Conservation (phyloP, 768 basidiomycete species). For the Boletus edulis region DNA sequence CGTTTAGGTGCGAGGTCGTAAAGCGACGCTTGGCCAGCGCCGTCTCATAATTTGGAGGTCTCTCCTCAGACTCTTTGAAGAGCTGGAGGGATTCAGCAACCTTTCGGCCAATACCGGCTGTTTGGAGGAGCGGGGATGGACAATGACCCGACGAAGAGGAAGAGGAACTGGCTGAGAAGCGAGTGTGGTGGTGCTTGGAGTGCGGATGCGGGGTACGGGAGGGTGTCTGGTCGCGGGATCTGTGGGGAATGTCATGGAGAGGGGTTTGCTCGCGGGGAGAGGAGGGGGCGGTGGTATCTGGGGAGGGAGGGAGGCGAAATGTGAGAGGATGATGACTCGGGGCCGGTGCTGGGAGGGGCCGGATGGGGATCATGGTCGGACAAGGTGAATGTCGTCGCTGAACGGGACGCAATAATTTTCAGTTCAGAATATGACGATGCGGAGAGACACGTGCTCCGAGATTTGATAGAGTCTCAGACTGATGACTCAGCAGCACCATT, state of each 20-base stretch:
- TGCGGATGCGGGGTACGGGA: conserved; percentile 4
- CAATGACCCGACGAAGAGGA: conserved; percentile 11
- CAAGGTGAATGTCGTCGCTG: neutral
- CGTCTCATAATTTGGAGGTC: conserved; percentile 25
- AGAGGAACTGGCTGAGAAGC: conserved; percentile 29
- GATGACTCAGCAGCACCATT: conserved; percentile 36
- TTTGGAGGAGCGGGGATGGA: conserved; percentile 10
- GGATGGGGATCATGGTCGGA: neutral
- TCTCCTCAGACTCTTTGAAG: conserved; percentile 69
- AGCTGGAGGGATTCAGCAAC: conserved; percentile 80
- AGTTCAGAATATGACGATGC: conserved; percentile 32
- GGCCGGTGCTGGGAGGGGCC: neutral
- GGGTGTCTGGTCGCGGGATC: conserved; percentile 11
- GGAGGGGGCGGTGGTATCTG: neutral
- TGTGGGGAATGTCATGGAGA: conserved; percentile 31
- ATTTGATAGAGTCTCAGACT: conserved; percentile 16
- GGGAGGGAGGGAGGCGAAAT: neutral
- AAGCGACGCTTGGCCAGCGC: conserved; percentile 31
- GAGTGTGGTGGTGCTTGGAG: conserved; percentile 34
- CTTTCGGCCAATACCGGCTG: conserved; percentile 66
- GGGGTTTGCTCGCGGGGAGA: conserved; percentile 12
- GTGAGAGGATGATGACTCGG: neutral
- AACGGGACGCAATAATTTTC: conserved; percentile 9
- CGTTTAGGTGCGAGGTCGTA: conserved; percentile 38
- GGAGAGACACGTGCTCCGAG: conserved; percentile 33